Base-by-base conservation (phyloP, 2,329 filamentous ascomycete genomes). In the Lithohypha guttulata region DNA sequence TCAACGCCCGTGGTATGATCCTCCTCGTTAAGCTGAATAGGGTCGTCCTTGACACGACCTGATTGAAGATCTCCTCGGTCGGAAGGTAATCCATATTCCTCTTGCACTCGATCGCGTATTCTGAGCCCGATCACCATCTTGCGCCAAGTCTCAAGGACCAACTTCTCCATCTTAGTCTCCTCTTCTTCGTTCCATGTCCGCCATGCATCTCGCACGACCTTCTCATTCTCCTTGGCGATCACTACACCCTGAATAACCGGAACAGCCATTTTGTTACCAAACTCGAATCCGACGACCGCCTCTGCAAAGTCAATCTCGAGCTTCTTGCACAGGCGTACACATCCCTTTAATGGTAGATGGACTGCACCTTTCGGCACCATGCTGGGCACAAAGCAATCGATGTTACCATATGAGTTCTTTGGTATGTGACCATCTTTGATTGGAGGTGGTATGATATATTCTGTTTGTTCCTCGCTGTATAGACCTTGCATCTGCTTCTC, bases 261-360 rank as follows among this genome's bases (percentile, higher is more conserved):
- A 1, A 96, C 85, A 4, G 91, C 91, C 71, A 91, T 87, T 44
- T 91, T 81, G 51, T 91, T 81, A 0, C 89, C 89, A 57, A 96
- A 98, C 55, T 98, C 91, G 56, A 98, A 98, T 1, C 85, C 91
- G 0, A 87, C 87, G 2, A 94, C 91, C 1, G 91, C 91, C 60
- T 96, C 91, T 0, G 91, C 91, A 51, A 79, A 93, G 55, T 95
- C 86, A 25, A 96, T 81, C 3, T 77, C 76, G 0, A 98, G 67
- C 45, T 82, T 79, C 56, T 84, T 85, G 59, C 89, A 95, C 1
- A 95, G 74, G 33, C 79, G 78, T 21, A 80, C 77, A 0, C 79
- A 81, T 0, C 84, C 84, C 31, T 80, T 75, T 39, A 79, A 78
- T 0, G 85, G 85, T 2, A 96, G 70, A 56, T 98, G 91, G 0